A percentile compares a stretch with the other conserved stretches of the same genome.
These are phyloP conservation scores for Phytophthora kernoviae DNA, from an alignment of 352 stramenopile species.

Conservation along the genomic window DNA sequence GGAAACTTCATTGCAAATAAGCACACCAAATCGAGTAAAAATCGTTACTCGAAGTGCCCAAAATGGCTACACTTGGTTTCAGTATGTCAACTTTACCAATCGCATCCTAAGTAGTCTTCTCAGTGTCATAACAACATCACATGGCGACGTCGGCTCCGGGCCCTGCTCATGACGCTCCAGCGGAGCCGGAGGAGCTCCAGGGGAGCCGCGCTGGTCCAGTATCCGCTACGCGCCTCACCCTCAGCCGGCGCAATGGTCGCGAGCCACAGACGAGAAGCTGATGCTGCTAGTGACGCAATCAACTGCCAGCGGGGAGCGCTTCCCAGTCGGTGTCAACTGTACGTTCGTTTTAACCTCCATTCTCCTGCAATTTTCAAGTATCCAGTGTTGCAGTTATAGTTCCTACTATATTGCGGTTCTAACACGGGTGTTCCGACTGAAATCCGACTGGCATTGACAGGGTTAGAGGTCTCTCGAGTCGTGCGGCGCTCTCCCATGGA, in stretches of 20 bases:
- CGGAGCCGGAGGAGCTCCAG: conserved; percentile 57
- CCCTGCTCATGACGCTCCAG: background rate
- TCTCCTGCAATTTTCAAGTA: background rate
- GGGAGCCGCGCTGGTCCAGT: conserved; percentile 73
- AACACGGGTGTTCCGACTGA: conserved; percentile 17
- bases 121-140: background rate
- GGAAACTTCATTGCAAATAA: conserved; percentile 55
- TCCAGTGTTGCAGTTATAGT: background rate
- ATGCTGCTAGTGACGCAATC: conserved; percentile 67
- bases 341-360: conserved; percentile 12
- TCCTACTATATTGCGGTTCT: background rate
- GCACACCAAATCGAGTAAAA: conserved; percentile 17
- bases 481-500: conserved; percentile 71
- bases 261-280: conserved; percentile 60
- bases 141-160: conserved; percentile 17
- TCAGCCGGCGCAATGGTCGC: conserved; percentile 43
- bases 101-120: background rate
- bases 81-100: background rate
- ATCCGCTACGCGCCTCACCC: conserved; percentile 44
- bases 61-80: background rate
- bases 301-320: conserved; percentile 75
- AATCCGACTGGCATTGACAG: conserved; percentile 31
- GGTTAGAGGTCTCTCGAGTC: conserved; percentile 68
- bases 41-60: background rate
- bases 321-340: conserved; percentile 87